Conservation (phyloP, 805 yeast genomes). For the Danielozyma ontarioensis region DNA sequence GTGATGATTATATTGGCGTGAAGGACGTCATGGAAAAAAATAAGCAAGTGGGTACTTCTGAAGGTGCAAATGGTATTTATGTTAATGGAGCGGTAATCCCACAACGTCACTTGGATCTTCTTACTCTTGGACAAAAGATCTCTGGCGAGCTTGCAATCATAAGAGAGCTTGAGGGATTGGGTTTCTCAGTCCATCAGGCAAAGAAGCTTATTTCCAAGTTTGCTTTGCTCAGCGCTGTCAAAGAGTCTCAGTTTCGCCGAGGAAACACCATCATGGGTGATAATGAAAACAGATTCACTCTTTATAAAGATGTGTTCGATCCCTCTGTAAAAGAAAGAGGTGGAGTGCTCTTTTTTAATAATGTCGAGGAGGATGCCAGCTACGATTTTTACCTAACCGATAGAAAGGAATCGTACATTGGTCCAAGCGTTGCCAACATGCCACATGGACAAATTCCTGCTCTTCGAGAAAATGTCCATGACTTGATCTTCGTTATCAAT, state of each 20-base stretch:
- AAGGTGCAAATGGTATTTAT: constrained; percentile 47
- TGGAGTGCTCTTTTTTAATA: constrained; percentile 68
- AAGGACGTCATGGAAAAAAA: constrained; percentile 22
- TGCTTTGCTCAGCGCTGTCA: constrained; percentile 37
- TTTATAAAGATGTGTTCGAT: constrained; percentile 21
- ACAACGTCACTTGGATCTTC: constrained; percentile 38
- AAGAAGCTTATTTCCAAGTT: constrained; percentile 29
- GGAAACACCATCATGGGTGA: constrained; percentile 24
- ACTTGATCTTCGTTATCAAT: constrained; percentile 63
- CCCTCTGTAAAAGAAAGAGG: constrained; percentile 13
- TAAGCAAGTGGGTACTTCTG: constrained; percentile 31
- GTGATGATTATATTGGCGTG: constrained; percentile 1
- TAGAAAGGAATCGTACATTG: constrained; percentile 43
- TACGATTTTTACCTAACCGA: constrained; percentile 42
- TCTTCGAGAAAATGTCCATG: constrained; percentile 69
- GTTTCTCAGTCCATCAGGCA: constrained; percentile 27
- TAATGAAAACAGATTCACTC: constrained; percentile 29
- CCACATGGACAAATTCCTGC: constrained; percentile 58
- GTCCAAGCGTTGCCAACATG: constrained; percentile 13
- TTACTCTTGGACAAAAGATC: constrained; percentile 37
- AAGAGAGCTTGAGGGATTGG: constrained; percentile 19
- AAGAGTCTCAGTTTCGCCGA: constrained; percentile 27
- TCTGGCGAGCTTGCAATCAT: constrained; percentile 19
- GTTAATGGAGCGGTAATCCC: constrained; percentile 65
- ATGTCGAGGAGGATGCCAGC: constrained; percentile 58